A percentile compares a stretch with the other conserved stretches of the same genome.
Conservation (phyloP, 495 filamentous ascomycete species). For the Penicillium manginii region DNA sequence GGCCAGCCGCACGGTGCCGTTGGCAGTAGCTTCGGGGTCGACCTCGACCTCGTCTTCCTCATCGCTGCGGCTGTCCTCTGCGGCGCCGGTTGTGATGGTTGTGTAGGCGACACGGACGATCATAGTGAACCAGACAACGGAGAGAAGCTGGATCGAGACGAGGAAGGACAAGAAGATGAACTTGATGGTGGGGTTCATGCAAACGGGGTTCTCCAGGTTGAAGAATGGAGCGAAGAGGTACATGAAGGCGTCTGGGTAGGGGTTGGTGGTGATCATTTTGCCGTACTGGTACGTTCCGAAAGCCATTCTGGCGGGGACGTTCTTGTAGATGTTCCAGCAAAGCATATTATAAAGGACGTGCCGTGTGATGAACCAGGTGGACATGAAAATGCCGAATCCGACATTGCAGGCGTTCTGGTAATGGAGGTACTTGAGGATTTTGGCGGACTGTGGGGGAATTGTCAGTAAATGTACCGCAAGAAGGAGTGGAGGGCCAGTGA, state of each 20-base stretch:
- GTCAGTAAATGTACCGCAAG: neutral
- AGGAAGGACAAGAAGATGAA: constrained; percentile 77
- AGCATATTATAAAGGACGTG: constrained; percentile 80
- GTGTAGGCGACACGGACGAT: constrained; percentile 78
- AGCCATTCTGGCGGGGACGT: constrained; percentile 63
- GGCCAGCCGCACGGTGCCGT: constrained; percentile 39
- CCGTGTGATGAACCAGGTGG: constrained; percentile 81
- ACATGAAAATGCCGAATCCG: constrained; percentile 84
- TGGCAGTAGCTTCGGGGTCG: constrained; percentile 38
- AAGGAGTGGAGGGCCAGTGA: neutral
- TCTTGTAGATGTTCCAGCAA: constrained; percentile 78
- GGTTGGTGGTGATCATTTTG: constrained; percentile 56
- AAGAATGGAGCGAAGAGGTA: constrained; percentile 73
- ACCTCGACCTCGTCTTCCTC: constrained; percentile 75
- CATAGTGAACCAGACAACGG: constrained; percentile 87
- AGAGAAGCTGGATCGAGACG: constrained; percentile 76
- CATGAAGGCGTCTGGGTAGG: constrained; percentile 56
- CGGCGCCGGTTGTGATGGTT: constrained; percentile 73
- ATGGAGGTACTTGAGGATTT: constrained; percentile 89
- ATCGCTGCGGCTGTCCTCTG: constrained; percentile 87
- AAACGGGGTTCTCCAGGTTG: constrained; percentile 69
- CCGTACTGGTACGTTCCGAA: constrained; percentile 72
- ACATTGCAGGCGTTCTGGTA: constrained; percentile 76
- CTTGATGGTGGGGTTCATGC: constrained; percentile 72
- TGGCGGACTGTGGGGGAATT: constrained; percentile 67